A percentile compares a stretch with the other conserved stretches of the same genome.
Conservation (phyloP, 1,139 yeast species). For the Candida sanyaensis region DNA sequence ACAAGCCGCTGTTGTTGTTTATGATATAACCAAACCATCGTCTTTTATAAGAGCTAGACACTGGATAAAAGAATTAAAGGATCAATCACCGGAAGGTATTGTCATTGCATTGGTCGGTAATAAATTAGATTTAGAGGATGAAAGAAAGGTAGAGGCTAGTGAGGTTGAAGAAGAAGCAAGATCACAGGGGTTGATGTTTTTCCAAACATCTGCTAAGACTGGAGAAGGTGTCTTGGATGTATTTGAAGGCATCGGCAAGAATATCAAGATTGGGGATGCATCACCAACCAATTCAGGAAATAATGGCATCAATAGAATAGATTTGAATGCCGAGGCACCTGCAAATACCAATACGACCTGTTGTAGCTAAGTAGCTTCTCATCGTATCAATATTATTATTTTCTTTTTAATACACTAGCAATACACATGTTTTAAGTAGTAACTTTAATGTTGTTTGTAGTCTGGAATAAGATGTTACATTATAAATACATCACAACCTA, state of each 20-base stretch:
- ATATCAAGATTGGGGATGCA: slow-evolving; percentile 56
- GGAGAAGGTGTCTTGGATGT: slow-evolving; percentile 80
- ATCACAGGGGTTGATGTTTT: slow-evolving; percentile 79
- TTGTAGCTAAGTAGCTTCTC: neutral
- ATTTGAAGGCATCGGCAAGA: slow-evolving; percentile 81
- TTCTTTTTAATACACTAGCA: neutral
- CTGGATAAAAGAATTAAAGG: slow-evolving; percentile 97
- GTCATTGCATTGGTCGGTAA: slow-evolving; percentile 94
- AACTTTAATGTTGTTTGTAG: too few species aligned
- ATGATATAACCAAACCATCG: slow-evolving; percentile 96
- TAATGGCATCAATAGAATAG: slow-evolving; percentile 1
- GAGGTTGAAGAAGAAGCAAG: slow-evolving; percentile 77
- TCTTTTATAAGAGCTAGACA: slow-evolving; percentile 97
- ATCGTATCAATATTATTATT: neutral
- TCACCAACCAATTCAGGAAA: slow-evolving; percentile 3
- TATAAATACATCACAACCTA: too few species aligned
- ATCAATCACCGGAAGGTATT: slow-evolving; percentile 89
- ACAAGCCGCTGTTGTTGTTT: slow-evolving; percentile 96
- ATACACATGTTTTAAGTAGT: neutral
- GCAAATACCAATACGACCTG: neutral
- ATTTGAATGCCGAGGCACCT: slow-evolving; percentile 1
- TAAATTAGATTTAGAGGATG: slow-evolving; percentile 67
- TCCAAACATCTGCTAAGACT: slow-evolving; percentile 93
- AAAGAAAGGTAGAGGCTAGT: slow-evolving; percentile 81
- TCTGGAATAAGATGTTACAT: too few species aligned